Evolutionary conservation across 176 grass and related monocot genomes (phyloP).

Genomic region (Saccharum officinarum): DNA sequence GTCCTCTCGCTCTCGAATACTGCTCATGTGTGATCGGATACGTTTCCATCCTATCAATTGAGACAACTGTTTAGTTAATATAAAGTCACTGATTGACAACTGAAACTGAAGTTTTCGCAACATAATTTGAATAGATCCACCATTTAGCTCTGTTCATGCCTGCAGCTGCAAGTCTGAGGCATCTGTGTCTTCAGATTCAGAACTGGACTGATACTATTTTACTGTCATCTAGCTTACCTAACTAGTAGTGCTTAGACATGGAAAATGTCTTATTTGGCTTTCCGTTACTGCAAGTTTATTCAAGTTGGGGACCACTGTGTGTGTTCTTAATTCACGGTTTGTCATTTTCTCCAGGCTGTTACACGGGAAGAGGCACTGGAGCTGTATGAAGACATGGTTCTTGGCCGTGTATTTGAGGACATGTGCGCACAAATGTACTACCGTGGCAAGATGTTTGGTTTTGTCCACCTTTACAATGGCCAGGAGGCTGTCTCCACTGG

Average conservation of each 20-base stretch:
- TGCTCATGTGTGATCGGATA: not conserved
- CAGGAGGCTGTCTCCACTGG: conserved; percentile 98
- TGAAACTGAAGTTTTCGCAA: not conserved
- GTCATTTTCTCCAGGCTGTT: conserved; percentile 46
- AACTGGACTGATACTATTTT: not conserved
- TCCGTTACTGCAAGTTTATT: not conserved
- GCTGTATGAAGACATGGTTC: conserved; percentile 88
- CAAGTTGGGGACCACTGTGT: not conserved
- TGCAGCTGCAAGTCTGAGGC: not conserved
- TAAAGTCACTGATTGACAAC: not conserved
- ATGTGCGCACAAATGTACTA: conserved; percentile 99
- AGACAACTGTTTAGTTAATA: not conserved
- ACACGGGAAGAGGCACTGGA: conserved; percentile 69
- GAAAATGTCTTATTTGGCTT: not conserved
- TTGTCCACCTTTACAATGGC: conserved; percentile 95
- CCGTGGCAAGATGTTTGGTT: conserved; percentile 98
- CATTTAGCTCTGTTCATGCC: not conserved
- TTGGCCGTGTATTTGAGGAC: conserved; percentile 85
- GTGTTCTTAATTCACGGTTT: not conserved
- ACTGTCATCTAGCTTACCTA: not conserved
- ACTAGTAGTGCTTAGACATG: not conserved
- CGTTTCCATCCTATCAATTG: not conserved
- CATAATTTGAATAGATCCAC: not conserved
- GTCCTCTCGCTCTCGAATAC: not conserved
- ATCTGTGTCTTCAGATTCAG: not conserved